Conservation (phyloP, 768 basidiomycete genomes). For the Suillus plorans region DNA sequence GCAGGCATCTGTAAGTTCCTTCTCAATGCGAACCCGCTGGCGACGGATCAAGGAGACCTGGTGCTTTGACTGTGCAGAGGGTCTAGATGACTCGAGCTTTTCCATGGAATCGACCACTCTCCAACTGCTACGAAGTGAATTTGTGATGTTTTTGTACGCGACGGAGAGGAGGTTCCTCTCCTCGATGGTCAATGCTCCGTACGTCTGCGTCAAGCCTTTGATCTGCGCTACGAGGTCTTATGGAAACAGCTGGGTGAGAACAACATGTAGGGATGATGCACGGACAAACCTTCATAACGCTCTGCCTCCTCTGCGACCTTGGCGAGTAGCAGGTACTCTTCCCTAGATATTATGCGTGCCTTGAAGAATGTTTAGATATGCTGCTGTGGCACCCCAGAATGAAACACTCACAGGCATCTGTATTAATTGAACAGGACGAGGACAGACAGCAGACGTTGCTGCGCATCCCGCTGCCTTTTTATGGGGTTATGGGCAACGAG, state of each 20-base stretch:
- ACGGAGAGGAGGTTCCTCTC: conserved; percentile 88
- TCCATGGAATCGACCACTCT: conserved; percentile 75
- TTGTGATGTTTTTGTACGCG: conserved; percentile 90
- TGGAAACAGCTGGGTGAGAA: conserved; percentile 8
- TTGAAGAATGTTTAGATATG: conserved; percentile 14
- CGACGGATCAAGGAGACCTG: conserved; percentile 67
- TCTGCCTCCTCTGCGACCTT: conserved; percentile 88
- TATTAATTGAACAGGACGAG: background rate
- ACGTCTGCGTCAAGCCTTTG: conserved; percentile 68
- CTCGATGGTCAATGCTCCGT: conserved; percentile 73
- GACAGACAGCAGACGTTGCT: conserved; percentile 2
- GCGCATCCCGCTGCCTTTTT: conserved; percentile 20
- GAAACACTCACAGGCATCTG: conserved; percentile 29
- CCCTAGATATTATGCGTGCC: conserved; percentile 33
- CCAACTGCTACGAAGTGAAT: conserved; percentile 82
- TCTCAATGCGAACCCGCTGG: conserved; percentile 75
- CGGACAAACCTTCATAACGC: conserved; percentile 73
- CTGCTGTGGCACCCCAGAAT: background rate
- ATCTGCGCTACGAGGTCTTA: conserved; percentile 78
- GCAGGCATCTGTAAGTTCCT: conserved; percentile 74
- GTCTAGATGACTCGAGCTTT: conserved; percentile 50
- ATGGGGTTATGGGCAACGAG: conserved; percentile 32
- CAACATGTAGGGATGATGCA: background rate
- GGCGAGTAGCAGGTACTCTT: conserved; percentile 59
- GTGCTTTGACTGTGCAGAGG: conserved; percentile 26